phyloP scores from a whole-genome alignment of 192 early-diverging fungal species.

The Backusella circina region DNA sequence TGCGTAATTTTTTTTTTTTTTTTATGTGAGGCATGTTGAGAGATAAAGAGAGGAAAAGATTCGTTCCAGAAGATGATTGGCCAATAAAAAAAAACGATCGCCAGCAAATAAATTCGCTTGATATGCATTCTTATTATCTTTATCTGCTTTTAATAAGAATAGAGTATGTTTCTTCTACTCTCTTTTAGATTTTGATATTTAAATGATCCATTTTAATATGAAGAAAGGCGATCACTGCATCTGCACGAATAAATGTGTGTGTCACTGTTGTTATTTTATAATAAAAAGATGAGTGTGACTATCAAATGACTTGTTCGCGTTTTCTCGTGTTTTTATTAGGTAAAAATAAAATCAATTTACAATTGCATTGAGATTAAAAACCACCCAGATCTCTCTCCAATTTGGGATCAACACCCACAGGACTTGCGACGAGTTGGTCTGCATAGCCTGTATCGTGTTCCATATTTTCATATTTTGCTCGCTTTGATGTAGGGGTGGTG shows the following conservation, averaged over 20 bases:
- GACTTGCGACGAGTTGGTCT: not conserved
- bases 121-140: too few relatives aligned
- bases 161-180: too few relatives aligned
- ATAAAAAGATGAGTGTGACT: too few relatives aligned
- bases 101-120: too few relatives aligned
- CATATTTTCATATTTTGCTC: not conserved
- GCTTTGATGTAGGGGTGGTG: not conserved
- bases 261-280: too few relatives aligned
- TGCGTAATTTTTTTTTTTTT: not conserved
- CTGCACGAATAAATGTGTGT: too few relatives aligned
- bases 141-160: too few relatives aligned
- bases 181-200: too few relatives aligned
- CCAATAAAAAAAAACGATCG: not conserved
- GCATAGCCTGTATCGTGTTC: not conserved
- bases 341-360: not conserved
- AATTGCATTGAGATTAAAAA: not conserved
- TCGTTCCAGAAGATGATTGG: not conserved
- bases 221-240: too few relatives aligned
- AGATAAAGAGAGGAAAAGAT: not conserved
- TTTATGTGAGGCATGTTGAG: not conserved
- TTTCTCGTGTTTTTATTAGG: too few relatives aligned
- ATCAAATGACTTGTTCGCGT: too few relatives aligned
- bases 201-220: too few relatives aligned
- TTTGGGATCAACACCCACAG: conserved; percentile 1
- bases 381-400: conserved; percentile 10